These are phyloP conservation scores for Metschnikowia aberdeeniae DNA, from an alignment of 805 yeast species.

Conservation along the genomic window DNA sequence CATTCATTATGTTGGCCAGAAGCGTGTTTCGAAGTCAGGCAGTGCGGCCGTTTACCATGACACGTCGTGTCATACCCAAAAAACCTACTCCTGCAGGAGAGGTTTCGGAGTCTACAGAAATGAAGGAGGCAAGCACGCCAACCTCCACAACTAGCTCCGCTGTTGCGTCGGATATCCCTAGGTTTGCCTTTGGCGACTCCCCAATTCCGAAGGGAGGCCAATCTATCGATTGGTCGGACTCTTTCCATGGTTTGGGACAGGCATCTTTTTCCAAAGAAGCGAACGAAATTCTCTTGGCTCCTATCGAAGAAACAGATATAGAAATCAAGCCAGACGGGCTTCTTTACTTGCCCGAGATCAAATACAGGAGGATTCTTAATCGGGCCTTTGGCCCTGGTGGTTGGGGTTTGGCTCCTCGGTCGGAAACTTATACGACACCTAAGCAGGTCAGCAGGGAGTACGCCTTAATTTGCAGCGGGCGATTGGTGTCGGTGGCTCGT, in stretches of 20 bases:
- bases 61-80: constrained; percentile 15
- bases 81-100: background rate
- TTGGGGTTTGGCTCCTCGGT: constrained; percentile 95
- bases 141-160: background rate
- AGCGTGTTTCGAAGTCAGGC: constrained; percentile 3
- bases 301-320: constrained; percentile 66
- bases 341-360: constrained; percentile 89
- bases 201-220: constrained; percentile 17
- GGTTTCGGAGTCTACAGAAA: background rate
- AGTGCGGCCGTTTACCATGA: constrained; percentile 12
- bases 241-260: constrained; percentile 81
- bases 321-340: constrained; percentile 96
- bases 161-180: constrained; percentile 1
- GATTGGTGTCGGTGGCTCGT: constrained; percentile 85
- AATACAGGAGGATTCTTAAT: constrained; percentile 85
- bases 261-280: constrained; percentile 66
- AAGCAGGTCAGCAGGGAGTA: constrained; percentile 83
- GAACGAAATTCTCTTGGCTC: constrained; percentile 56
- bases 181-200: constrained; percentile 20
- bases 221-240: constrained; percentile 73
- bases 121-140: background rate
- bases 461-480: constrained; percentile 80
- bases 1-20: constrained; percentile 5
- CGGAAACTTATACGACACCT: constrained; percentile 74
- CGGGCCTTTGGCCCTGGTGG: constrained; percentile 97